phyloP scores from a whole-genome alignment of 2,329 filamentous ascomycete genomes.

The Hypoxylon sp. region DNA sequence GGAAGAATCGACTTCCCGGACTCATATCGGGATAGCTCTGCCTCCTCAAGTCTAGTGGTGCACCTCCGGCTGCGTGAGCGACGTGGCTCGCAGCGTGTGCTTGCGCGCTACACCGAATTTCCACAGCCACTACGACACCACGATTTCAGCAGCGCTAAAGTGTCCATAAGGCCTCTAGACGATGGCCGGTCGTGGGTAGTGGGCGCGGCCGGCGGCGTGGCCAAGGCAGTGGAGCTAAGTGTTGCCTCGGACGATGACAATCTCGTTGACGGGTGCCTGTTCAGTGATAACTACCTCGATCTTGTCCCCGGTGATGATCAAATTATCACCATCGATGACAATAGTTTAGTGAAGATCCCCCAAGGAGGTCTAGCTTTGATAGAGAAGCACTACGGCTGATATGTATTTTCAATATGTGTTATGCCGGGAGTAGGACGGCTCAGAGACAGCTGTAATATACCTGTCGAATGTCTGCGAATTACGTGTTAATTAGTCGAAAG shows the following conservation, averaged over 20 bases:
- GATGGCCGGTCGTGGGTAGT: constrained; percentile 11
- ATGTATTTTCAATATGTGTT: not conserved
- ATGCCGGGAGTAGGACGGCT: too few relatives aligned
- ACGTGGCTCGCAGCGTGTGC: constrained; percentile 4
- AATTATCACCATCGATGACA: constrained; percentile 15
- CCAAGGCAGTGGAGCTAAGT: constrained; percentile 1
- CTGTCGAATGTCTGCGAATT: too few relatives aligned
- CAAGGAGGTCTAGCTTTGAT: constrained; percentile 11
- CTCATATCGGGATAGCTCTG: constrained; percentile 15
- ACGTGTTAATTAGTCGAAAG: too few relatives aligned
- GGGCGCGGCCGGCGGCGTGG: constrained; percentile 1
- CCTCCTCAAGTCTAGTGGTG: constrained; percentile 11
- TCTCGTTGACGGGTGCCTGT: constrained; percentile 11
- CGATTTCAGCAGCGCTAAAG: constrained; percentile 16
- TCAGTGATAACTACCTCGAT: constrained; percentile 18
- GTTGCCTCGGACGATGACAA: not conserved
- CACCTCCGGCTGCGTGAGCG: constrained; percentile 15
- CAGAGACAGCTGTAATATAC: too few relatives aligned
- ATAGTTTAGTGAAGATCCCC: constrained; percentile 10
- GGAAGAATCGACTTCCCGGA: constrained; percentile 6
- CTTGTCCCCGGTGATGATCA: constrained; percentile 18
- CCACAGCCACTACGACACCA: constrained; percentile 15
- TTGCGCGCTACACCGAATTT: constrained; percentile 15
- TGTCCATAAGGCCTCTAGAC: constrained; percentile 13
- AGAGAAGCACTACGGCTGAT: constrained; percentile 16